Evolutionary conservation across 148 eudicot genomes (phyloP).

Genomic region (Mesembryanthemum crystallinum): DNA sequence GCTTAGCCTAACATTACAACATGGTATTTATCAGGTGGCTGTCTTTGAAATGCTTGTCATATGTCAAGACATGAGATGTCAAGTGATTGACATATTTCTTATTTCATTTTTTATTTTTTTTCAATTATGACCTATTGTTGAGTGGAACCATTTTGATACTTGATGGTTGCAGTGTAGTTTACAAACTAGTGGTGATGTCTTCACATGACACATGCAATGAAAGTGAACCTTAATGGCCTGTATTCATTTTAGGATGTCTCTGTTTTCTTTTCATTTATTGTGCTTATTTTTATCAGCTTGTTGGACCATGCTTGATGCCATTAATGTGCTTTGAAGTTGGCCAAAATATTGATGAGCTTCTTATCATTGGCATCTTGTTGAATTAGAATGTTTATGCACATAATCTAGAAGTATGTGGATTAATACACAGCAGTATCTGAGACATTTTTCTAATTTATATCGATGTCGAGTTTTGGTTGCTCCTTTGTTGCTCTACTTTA

Average conservation of each 20-base stretch:
- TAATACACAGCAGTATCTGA: not conserved
- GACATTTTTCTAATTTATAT: not conserved
- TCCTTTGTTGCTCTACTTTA: not conserved
- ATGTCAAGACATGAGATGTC: too few species aligned
- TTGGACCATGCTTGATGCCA: not conserved
- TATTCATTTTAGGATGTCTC: not conserved
- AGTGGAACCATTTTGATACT: not conserved
- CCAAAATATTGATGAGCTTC: not conserved
- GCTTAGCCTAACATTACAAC: not conserved
- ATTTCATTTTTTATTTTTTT: too few species aligned
- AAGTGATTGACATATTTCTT: too few species aligned
- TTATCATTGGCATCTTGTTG: not conserved
- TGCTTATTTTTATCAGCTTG: not conserved
- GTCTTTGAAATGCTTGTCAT: not conserved
- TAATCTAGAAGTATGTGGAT: not conserved
- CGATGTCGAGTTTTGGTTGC: not conserved
- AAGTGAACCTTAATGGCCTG: not conserved
- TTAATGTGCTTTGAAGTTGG: constrained; percentile 1
- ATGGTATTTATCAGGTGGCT: not conserved
- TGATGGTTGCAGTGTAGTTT: not conserved
- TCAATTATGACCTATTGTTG: not conserved
- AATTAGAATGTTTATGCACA: not conserved
- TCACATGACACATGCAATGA: not conserved
- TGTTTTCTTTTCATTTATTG: not conserved
- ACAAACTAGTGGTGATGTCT: not conserved